Percentiles rank a stretch among this genome's conserved stretches.
These are phyloP conservation scores for Alternaria sp. DNA, from an alignment of 2,329 filamentous ascomycete genomes.

Conservation along the genomic window DNA sequence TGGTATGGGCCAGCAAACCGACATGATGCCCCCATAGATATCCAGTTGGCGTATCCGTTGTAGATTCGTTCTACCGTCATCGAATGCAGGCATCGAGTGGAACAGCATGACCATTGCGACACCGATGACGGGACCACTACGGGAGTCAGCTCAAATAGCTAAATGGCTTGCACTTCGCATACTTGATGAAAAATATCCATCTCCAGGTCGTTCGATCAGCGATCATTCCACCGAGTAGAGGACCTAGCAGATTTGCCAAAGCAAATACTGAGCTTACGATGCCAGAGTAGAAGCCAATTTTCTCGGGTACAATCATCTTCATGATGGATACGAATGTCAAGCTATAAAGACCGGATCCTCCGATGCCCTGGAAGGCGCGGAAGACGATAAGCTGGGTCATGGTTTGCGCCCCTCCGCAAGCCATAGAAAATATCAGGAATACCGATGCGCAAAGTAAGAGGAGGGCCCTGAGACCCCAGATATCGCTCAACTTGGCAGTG, in stretches of 20 bases:
- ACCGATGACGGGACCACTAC: constrained; percentile 35
- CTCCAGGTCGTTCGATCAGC: constrained; percentile 54
- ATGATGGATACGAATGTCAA: constrained; percentile 50
- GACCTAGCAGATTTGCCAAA: constrained; percentile 55
- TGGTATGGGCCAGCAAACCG: constrained; percentile 43
- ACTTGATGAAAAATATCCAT: constrained; percentile 62
- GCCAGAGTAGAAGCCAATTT: constrained; percentile 48
- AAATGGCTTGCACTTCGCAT: constrained; percentile 17
- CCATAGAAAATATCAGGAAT: constrained; percentile 42
- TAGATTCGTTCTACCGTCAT: constrained; percentile 36
- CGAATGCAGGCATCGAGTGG: constrained; percentile 37
- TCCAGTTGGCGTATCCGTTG: constrained; percentile 43
- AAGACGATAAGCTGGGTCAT: constrained; percentile 42
- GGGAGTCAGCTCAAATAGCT: constrained; percentile 3
- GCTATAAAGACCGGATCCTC: constrained; percentile 59
- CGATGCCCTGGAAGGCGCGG: constrained; percentile 56
- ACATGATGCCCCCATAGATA: constrained; percentile 39
- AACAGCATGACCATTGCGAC: constrained; percentile 35
- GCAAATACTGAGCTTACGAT: constrained; percentile 51
- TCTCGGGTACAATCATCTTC: constrained; percentile 40
- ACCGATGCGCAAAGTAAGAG: constrained; percentile 33
- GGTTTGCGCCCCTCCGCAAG: background rate
- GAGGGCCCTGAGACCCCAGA: constrained; percentile 38
- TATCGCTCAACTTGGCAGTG: constrained; percentile 44
- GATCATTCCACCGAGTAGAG: constrained; percentile 57